A percentile compares a stretch with the other conserved stretches of the same genome.
These are phyloP conservation scores for Dioszegia hungarica DNA, from an alignment of 768 basidiomycete species.

Conservation along the genomic window DNA sequence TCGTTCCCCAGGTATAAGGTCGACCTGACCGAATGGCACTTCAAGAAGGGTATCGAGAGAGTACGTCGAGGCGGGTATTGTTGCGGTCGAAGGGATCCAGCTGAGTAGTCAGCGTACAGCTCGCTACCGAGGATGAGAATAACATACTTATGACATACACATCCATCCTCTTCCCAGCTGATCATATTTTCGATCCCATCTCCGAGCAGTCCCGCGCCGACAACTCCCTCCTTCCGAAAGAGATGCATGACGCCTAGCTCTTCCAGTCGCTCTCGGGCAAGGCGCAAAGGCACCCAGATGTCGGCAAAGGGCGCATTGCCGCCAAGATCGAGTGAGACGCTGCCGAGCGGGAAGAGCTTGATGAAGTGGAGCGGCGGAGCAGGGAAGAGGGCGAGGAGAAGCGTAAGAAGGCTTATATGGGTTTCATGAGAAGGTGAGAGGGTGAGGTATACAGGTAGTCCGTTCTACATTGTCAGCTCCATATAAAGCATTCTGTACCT, in stretches of 20 bases:
- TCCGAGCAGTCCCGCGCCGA: conserved; percentile 16
- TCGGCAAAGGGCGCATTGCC: conserved; percentile 28
- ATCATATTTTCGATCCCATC: conserved; percentile 6
- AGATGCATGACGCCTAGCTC: conserved; percentile 12
- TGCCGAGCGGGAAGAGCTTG: conserved; percentile 3
- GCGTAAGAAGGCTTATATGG: conserved; percentile 26
- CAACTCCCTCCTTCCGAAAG: conserved; percentile 14
- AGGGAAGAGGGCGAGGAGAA: conserved; percentile 19
- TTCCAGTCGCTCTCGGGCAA: conserved; percentile 8
- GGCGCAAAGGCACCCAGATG: conserved; percentile 19
- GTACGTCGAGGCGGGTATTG: conserved; percentile 23
- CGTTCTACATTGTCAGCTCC: conserved; percentile 21
- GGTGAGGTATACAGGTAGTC: conserved; percentile 26
- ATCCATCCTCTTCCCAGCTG: conserved; percentile 32
- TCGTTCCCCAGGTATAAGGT: conserved; percentile 23
- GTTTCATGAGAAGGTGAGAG: conserved; percentile 19
- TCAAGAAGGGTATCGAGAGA: conserved; percentile 22
- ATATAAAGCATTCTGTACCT: not conserved
- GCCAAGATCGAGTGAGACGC: conserved; percentile 13
- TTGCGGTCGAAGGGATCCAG: conserved; percentile 20
- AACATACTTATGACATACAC: conserved; percentile 32
- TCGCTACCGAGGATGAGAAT: no score
- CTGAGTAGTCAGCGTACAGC: conserved; percentile 5
- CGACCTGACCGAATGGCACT: conserved; percentile 11
- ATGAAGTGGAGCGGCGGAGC: conserved; percentile 12